Base-by-base conservation (phyloP, 1,284 basidiomycete genomes). In the Xerocomus minutiporus region DNA sequence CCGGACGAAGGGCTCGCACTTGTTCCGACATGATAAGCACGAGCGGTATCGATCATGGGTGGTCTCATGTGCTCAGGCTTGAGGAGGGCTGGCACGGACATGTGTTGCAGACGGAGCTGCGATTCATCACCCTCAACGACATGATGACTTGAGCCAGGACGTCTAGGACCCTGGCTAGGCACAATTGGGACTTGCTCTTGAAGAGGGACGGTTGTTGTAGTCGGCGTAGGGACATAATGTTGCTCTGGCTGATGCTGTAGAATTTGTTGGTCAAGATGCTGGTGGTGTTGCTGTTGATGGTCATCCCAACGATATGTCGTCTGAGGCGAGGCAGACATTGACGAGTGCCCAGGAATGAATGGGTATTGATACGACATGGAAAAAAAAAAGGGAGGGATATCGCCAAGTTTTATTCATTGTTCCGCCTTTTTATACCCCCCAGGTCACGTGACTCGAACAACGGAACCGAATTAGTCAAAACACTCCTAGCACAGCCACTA, bases 341-440 rank as follows among this genome's bases (percentile, higher is more conserved):
- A 70, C 48, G 68, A 61, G 55, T 70, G 65, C 55, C 68, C 70
- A 46, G 59, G 64, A 50, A 59, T 66, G 67, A 60, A 61, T 50
- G 66, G 69, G 57, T 70, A 71, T 59, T 67, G 71, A 65, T 72
- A 71, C 55, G 70, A 70, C 71, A 71, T 71, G 63, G 63, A 57
- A 59, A 63, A 61, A 63, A 59, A 61, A 46, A 61, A 61, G 60
- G 48, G 54, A 59, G 54, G 55, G 50, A 55, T 49, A 48, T 57
- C 42, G 1, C 9, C 48, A 32, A 5, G 25, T 46, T 48, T 53
- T 53, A 52, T 40, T 38, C 20, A 20, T 20, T 38, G 31, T 35
- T 23, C 50, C 59, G 47, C 49, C 50, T 0, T 57, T 67, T 60
- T 71, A 71, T 71, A 69, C 32, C 25, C 42, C 50, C 54, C 46